Evolutionary conservation across 495 filamentous ascomycete species (phyloP), one percentile per base, ranked within the genome.

Genomic region (Articulospora tetracladia): DNA sequence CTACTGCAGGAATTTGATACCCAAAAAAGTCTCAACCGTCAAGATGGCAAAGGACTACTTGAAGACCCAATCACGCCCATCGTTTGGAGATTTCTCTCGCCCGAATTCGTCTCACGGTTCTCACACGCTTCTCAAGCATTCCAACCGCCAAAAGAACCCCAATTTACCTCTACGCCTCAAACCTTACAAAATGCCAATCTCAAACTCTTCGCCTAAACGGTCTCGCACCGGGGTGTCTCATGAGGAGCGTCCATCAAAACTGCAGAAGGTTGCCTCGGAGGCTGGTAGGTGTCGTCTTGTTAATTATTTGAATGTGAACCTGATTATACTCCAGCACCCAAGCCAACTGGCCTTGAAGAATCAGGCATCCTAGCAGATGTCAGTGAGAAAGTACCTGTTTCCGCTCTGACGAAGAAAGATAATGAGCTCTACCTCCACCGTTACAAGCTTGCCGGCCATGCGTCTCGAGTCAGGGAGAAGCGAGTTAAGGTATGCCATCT

Each of bases 321-420:
- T 44, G 39, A 44, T 17, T 8, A 32, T 28, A 2, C 27, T 20
- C 51, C 13, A 30, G 39, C 3, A 15, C 39, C 4, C 22, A 51
- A 25, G 22, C 48, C 22, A 23, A 57, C 39, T 22, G 55, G 55
- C 20, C 55, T 57, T 34, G 55, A 57, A 49, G 41, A 32, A 26
- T 57, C 22, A 30, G 55, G 55, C 25, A 57, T 57, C 17, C 25
- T 57, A 12, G 39, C 12, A 13, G 25, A 57, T 25, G 17, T 44
- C 39, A 26, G 41, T 13, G 55, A 24, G 20, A n/a, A 20, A 49
- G 24, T 57, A 48, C 55, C 25, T 30, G 11, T 15, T 15, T 49
- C 55, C 39, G 22, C 10, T 7, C 17, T 28, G 28, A 44, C 39
- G 11, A 19, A 44, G 39, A 17, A 44, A 19, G 39, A 44, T 44